A percentile compares a stretch with the other conserved stretches of the same genome.
phyloP scores from a whole-genome alignment of 768 basidiomycete species.

The Russula olivacea region DNA sequence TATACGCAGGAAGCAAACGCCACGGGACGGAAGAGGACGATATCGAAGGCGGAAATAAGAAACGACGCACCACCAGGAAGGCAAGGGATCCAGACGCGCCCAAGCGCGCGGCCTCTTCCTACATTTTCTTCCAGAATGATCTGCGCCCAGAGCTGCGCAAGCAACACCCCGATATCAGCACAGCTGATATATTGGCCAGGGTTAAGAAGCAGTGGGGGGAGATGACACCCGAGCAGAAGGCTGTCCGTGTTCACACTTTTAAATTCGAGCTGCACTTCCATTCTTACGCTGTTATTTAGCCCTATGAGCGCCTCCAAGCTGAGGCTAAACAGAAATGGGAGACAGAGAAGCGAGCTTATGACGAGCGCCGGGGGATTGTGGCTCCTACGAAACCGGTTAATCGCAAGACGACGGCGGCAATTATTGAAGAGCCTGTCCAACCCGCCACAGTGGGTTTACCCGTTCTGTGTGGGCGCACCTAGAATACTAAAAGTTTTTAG shows the following conservation, averaged over 20 bases:
- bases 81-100: constrained; percentile 88
- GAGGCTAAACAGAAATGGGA: constrained; percentile 61
- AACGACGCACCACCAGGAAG: constrained; percentile 58
- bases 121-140: constrained; percentile 92
- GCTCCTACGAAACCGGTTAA: constrained; percentile 7
- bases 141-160: constrained; percentile 69
- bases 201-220: constrained; percentile 71
- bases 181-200: constrained; percentile 64
- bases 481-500: constrained; percentile 6
- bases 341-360: constrained; percentile 58
- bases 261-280: not conserved
- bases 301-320: constrained; percentile 47
- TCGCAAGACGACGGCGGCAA: not conserved
- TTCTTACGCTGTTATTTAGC: constrained; percentile 35
- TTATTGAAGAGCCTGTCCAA: constrained; percentile 10
- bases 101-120: constrained; percentile 88
- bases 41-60: constrained; percentile 36
- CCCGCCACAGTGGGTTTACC: not conserved
- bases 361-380: constrained; percentile 39
- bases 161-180: constrained; percentile 54
- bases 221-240: constrained; percentile 63
- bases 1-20: constrained; percentile 42
- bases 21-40: constrained; percentile 33
- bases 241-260: constrained; percentile 45
- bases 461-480: not conserved